phyloP scores from a whole-genome alignment of 75 land plant genomes.

The Pinus taeda region DNA sequence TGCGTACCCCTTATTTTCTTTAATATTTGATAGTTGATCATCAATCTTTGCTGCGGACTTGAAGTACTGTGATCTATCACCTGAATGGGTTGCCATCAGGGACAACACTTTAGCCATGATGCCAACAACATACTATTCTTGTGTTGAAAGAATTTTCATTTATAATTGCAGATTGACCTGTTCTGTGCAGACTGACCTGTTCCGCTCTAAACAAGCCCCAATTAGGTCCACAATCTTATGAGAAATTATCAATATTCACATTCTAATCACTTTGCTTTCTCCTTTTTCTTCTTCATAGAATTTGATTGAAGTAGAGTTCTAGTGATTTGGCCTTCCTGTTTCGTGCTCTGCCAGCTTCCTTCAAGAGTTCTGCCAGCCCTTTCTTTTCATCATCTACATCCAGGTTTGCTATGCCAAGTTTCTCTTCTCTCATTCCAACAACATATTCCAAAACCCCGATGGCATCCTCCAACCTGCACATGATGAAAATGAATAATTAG shows the following conservation, averaged over 20 bases:
- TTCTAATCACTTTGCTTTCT: conserved; percentile 26
- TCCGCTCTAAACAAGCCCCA: conserved; percentile 5
- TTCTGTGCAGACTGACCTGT: conserved; percentile 7
- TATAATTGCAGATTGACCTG: neutral
- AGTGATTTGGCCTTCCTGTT: conserved; percentile 64
- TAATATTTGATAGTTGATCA: too few species aligned
- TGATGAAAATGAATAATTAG: neutral
- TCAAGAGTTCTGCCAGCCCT: conserved; percentile 57
- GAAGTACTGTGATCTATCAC: too few species aligned
- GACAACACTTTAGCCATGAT: too few species aligned
- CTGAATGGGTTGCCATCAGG: too few species aligned
- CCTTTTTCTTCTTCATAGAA: conserved; percentile 39
- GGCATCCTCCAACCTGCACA: conserved; percentile 72
- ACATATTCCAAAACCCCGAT: conserved; percentile 62
- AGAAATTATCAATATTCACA: neutral
- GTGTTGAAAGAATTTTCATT: conserved; percentile 1
- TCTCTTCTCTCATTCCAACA: conserved; percentile 64
- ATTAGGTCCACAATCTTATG: neutral
- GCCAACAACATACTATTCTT: conserved; percentile 3
- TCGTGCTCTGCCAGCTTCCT: conserved; percentile 64
- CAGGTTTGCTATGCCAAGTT: conserved; percentile 73
- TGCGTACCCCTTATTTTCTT: too few species aligned
- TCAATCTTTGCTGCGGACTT: too few species aligned
- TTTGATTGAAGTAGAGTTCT: conserved; percentile 47
- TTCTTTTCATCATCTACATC: conserved; percentile 69